A percentile compares a stretch with the other conserved stretches of the same genome.
These are phyloP conservation scores for Zarea fungicola DNA, from an alignment of 2,329 filamentous ascomycete genomes.

Conservation along the genomic window DNA sequence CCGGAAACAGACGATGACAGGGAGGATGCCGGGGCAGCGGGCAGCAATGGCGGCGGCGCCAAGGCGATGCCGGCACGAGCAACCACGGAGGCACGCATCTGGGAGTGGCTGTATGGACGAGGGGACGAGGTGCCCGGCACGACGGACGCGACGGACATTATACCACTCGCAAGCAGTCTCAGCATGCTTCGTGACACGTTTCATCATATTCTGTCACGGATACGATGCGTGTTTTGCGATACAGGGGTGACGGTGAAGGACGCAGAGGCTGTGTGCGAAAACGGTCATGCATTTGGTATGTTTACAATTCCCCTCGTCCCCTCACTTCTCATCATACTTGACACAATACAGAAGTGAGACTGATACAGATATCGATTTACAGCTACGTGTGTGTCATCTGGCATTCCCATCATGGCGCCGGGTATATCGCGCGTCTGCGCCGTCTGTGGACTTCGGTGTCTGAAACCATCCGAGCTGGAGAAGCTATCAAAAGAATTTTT, in stretches of 20 bases:
- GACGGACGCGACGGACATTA: background rate
- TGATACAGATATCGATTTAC: conserved; percentile 10
- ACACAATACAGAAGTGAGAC: background rate
- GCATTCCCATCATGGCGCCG: conserved; percentile 49
- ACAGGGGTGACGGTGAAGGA: conserved; percentile 27
- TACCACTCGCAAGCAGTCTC: conserved; percentile 10
- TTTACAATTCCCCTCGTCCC: background rate
- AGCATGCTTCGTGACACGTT: conserved; percentile 33
- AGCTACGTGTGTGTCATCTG: conserved; percentile 49
- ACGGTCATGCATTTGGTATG: conserved; percentile 37
- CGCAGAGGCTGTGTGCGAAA: conserved; percentile 33
- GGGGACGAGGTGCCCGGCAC: conserved; percentile 39
- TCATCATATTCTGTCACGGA: conserved; percentile 25
- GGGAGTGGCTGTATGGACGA: conserved; percentile 56
- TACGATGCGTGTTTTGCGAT: conserved; percentile 46
- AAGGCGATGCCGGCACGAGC: conserved; percentile 21
- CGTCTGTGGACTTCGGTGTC: conserved; percentile 48
- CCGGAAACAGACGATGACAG: conserved; percentile 12
- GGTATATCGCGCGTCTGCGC: conserved; percentile 50
- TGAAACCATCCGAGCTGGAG: conserved; percentile 39
- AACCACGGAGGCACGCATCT: conserved; percentile 51
- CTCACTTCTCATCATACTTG: background rate
- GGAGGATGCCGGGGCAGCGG: background rate
- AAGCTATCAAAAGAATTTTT: conserved; percentile 28
- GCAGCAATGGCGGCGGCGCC: background rate